Evolutionary conservation across 805 yeast genomes (phyloP).

Genomic region (Wickerhamomyces chaumierensis): DNA sequence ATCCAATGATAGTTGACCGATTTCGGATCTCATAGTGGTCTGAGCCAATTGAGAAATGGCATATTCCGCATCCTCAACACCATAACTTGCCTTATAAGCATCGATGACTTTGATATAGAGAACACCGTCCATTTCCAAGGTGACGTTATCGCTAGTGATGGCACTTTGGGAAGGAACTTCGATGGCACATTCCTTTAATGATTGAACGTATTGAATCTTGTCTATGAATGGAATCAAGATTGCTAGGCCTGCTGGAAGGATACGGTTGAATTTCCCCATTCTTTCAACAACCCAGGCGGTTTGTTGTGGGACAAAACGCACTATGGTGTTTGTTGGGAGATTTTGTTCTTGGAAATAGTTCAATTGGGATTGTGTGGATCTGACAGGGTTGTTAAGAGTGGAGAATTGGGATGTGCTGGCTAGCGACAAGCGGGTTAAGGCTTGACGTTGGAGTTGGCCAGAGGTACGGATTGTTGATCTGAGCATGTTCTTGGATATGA

Average conservation of each 20-base stretch:
- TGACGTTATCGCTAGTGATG: conserved; percentile 77
- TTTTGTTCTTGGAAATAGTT: conserved; percentile 51
- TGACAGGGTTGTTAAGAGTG: conserved; percentile 4
- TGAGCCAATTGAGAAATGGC: conserved; percentile 82
- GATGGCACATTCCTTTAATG: conserved; percentile 73
- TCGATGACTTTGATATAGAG: conserved; percentile 68
- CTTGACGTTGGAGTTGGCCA: no score
- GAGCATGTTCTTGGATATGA: no score
- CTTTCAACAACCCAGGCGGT: conserved; percentile 87
- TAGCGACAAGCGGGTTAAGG: no score
- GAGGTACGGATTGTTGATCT: no score
- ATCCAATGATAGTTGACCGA: conserved; percentile 73
- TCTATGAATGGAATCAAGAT: conserved; percentile 63
- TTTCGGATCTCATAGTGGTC: conserved; percentile 84
- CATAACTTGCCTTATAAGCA: conserved; percentile 78
- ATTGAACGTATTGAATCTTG: conserved; percentile 70
- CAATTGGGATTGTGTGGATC: neutral
- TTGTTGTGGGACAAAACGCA: conserved; percentile 81
- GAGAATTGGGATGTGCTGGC: conserved; percentile 1
- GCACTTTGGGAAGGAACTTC: conserved; percentile 81
- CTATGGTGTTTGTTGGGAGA: conserved; percentile 64
- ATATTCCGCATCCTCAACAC: conserved; percentile 80
- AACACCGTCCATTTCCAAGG: conserved; percentile 77
- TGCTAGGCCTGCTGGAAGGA: conserved; percentile 69
- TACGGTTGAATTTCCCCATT: conserved; percentile 71